phyloP scores from a whole-genome alignment of 2,329 filamentous ascomycete species.

The Fusarium tupiense region DNA sequence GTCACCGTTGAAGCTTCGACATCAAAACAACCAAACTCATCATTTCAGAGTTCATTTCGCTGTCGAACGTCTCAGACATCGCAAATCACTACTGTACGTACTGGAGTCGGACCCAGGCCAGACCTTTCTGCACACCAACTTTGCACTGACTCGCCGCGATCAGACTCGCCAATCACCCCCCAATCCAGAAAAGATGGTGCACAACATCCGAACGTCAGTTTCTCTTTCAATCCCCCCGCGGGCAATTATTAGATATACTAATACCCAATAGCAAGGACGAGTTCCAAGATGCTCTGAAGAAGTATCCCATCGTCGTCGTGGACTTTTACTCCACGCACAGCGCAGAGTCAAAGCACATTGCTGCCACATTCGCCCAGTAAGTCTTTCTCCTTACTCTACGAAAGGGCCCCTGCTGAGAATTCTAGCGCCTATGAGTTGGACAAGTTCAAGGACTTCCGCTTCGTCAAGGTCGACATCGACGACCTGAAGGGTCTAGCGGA shows the following conservation, averaged over 20 bases:
- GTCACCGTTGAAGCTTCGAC: slow-evolving; percentile 6
- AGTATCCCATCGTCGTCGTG: slow-evolving; percentile 19
- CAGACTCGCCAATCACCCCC: neutral
- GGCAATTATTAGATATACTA: neutral
- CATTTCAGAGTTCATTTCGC: neutral
- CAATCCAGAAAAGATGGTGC: slow-evolving; percentile 26
- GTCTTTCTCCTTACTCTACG: accelerated
- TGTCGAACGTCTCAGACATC: neutral
- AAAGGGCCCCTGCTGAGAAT: no score
- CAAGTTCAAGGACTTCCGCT: slow-evolving; percentile 31
- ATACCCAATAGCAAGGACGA: slow-evolving; percentile 13
- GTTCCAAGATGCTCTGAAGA: slow-evolving; percentile 20
- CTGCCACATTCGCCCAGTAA: slow-evolving; percentile 26
- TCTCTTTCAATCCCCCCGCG: neutral
- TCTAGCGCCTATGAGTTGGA: slow-evolving; percentile 22
- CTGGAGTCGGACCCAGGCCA: neutral
- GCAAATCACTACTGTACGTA: neutral
- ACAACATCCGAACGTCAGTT: slow-evolving; percentile 25
- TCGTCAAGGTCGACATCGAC: slow-evolving; percentile 29
- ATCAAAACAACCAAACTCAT: neutral
- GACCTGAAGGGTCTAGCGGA: slow-evolving; percentile 10
- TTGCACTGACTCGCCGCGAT: neutral
- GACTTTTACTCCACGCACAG: slow-evolving; percentile 29
- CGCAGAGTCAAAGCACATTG: slow-evolving; percentile 21
- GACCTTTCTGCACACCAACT: neutral